Conservation (phyloP, 164 flowering plant species). For the Paratinospora sagittata region DNA sequence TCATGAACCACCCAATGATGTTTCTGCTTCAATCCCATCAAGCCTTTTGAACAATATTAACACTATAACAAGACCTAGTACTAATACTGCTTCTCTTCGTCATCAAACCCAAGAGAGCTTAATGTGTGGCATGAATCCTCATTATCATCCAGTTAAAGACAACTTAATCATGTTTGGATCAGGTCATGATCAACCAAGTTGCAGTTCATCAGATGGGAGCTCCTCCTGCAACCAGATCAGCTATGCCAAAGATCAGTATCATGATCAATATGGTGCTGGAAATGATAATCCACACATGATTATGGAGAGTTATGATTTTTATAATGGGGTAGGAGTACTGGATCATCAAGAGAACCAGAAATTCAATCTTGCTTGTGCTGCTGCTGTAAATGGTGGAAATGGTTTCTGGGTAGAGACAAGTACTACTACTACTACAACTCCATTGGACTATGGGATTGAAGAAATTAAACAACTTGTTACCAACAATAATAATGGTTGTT, state of each 20-base stretch:
- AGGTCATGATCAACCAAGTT: constrained; percentile 22
- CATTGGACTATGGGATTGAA: constrained; percentile 24
- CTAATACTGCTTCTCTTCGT: constrained; percentile 2
- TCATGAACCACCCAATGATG: constrained; percentile 1
- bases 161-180: constrained; percentile 24
- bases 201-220: constrained; percentile 36
- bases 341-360: constrained; percentile 14
- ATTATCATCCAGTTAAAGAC: constrained; percentile 17
- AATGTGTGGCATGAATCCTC: constrained; percentile 13
- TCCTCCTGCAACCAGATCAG: constrained; percentile 14
- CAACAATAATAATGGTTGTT: constrained; percentile 10
- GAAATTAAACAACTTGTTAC: constrained; percentile 27
- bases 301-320: constrained; percentile 16
- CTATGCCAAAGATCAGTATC: constrained; percentile 12
- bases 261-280: constrained; percentile 9
- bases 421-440: background rate
- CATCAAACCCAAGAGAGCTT: constrained; percentile 7
- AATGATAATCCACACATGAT: constrained; percentile 11
- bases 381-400: background rate
- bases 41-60: constrained; percentile 3
- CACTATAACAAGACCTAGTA: background rate
- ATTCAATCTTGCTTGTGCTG: constrained; percentile 8
- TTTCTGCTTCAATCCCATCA: constrained; percentile 4
- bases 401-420: background rate
- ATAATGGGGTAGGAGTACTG: constrained; percentile 19